Evolutionary conservation across 345 rosid species (phyloP).

Genomic region (Aquilaria malaccensis): DNA sequence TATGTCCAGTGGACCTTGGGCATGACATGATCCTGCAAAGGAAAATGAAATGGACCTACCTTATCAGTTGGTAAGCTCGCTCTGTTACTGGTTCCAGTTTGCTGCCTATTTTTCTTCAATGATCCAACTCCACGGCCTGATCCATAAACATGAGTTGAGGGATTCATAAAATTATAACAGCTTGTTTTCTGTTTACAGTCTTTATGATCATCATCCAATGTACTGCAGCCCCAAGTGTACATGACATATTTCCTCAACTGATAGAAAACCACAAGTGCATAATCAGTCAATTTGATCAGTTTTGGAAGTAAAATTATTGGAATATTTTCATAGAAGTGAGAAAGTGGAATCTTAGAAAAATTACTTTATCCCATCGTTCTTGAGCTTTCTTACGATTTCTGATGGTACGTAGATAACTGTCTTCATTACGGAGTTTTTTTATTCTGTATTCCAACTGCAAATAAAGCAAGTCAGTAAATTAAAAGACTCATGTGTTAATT

Average conservation of each 20-base stretch:
- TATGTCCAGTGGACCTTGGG: no score
- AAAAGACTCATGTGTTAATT: no score
- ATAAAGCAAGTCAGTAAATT: slow-evolving; percentile 4
- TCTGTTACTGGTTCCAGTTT: slow-evolving; percentile 17
- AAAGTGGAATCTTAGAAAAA: slow-evolving; percentile 12
- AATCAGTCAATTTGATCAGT: slow-evolving; percentile 4
- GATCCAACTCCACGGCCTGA: slow-evolving; percentile 31
- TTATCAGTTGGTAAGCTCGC: slow-evolving; percentile 33
- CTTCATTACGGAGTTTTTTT: slow-evolving; percentile 80
- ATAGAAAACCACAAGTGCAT: slow-evolving; percentile 8
- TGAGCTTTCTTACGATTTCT: slow-evolving; percentile 73
- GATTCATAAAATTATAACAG: slow-evolving; percentile 29
- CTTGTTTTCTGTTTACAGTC: slow-evolving; percentile 18
- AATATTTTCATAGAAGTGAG: no score
- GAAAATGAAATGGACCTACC: slow-evolving; percentile 30
- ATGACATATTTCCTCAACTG: slow-evolving; percentile 91
- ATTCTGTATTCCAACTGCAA: slow-evolving; percentile 76
- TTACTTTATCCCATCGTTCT: slow-evolving; percentile 82
- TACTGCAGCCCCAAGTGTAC: slow-evolving; percentile 69
- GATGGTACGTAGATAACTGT: slow-evolving; percentile 52
- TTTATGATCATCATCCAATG: slow-evolving; percentile 32
- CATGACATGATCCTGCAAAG: neutral
- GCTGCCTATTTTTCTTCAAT: slow-evolving; percentile 22
- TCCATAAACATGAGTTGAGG: slow-evolving; percentile 28
- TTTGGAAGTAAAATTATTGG: no score